These are phyloP conservation scores for Coniochaeta sp. DNA, from an alignment of 2,329 filamentous ascomycete species.

Conservation along the genomic window DNA sequence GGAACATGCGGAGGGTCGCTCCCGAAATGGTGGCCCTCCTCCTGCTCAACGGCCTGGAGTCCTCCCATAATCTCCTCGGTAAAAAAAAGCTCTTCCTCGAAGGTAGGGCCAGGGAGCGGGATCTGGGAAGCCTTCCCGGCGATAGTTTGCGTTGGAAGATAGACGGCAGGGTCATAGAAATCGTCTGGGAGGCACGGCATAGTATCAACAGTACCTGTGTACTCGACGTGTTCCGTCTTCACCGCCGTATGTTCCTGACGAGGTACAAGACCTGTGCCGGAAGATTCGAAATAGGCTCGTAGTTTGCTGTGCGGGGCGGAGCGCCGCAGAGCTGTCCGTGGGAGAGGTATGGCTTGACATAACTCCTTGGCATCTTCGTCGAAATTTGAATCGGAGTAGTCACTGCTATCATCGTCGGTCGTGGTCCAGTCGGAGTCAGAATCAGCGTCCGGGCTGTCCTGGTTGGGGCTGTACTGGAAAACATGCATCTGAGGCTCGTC, in stretches of 20 bases:
- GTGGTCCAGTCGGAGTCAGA: neutral
- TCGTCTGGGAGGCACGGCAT: neutral
- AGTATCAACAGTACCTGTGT: neutral
- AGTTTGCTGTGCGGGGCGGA: neutral
- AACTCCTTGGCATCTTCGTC: neutral
- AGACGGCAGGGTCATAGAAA: neutral
- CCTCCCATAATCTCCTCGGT: conserved; percentile 9
- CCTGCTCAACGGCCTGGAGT: conserved; percentile 23
- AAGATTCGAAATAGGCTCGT: neutral
- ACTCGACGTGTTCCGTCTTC: neutral
- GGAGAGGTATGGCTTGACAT: neutral
- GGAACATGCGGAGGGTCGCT: conserved; percentile 37
- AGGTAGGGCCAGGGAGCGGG: conserved; percentile 10
- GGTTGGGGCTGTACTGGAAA: neutral
- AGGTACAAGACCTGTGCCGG: neutral
- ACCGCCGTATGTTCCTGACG: neutral
- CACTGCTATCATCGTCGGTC: neutral
- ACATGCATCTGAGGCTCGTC: neutral
- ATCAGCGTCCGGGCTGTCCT: neutral
- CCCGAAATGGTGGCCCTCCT: conserved; percentile 22
- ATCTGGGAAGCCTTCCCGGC: conserved; percentile 6
- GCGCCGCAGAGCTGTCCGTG: neutral
- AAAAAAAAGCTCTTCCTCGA: conserved; percentile 10
- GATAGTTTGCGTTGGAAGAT: neutral
- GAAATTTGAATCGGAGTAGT: neutral